A percentile compares a stretch with the other conserved stretches of the same genome.
Conservation (phyloP, 352 stramenopile species). For the Phytophthora pistaciae region DNA sequence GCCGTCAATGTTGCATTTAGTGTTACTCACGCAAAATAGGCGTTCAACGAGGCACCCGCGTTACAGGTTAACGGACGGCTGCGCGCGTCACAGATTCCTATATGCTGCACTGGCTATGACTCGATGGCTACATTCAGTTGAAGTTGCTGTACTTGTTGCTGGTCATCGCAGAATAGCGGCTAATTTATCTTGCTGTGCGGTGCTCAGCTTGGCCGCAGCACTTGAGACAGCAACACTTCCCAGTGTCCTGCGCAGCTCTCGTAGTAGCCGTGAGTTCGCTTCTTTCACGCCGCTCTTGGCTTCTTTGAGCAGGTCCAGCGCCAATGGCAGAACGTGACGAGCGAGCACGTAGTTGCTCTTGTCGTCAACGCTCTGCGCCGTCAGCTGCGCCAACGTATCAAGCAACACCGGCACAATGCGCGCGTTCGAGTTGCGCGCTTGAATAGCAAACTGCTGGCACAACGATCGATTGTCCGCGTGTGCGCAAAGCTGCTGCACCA, state of each 20-base stretch:
- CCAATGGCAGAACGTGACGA: slow-evolving; percentile 74
- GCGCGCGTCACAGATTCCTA: too few relatives aligned
- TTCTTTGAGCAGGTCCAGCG: slow-evolving; percentile 78
- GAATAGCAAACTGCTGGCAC: slow-evolving; percentile 62
- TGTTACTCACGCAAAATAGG: background rate
- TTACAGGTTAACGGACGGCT: too few relatives aligned
- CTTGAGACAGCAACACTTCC: slow-evolving; percentile 21
- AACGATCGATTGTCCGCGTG: slow-evolving; percentile 60
- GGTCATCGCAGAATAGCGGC: slow-evolving; percentile 48
- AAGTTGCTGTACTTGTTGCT: slow-evolving; percentile 1
- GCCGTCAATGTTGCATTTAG: background rate
- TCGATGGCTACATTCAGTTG: slow-evolving; percentile 17
- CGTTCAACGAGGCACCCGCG: too few relatives aligned
- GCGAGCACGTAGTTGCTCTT: slow-evolving; percentile 67
- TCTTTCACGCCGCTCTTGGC: slow-evolving; percentile 80
- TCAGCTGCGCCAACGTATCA: slow-evolving; percentile 57
- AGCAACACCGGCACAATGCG: slow-evolving; percentile 68
- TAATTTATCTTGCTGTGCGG: slow-evolving; percentile 65
- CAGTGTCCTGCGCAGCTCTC: slow-evolving; percentile 35
- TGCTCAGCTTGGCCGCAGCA: slow-evolving; percentile 57
- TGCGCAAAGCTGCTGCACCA: slow-evolving; percentile 54
- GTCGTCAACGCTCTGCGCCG: slow-evolving; percentile 41
- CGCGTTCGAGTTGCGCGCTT: slow-evolving; percentile 62
- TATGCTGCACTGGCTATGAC: background rate
- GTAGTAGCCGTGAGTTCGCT: slow-evolving; percentile 56